Percentiles rank a stretch among this genome's conserved stretches.
These are phyloP conservation scores for Nannochloropsis granulata DNA, from an alignment of 108 stramenopile genomes.

Conservation along the genomic window DNA sequence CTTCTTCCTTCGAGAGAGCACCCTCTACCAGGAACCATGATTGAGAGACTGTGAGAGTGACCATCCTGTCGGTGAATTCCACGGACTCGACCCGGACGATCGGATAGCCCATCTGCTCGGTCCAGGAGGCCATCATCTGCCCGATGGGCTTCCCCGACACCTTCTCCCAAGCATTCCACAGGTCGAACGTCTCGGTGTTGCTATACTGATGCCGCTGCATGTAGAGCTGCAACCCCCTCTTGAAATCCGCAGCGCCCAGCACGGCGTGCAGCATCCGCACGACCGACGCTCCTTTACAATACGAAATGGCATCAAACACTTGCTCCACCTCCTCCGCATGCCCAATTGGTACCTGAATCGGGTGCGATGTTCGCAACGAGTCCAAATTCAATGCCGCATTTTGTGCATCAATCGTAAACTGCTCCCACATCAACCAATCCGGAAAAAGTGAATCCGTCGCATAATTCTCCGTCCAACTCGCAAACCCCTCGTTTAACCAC, in stretches of 20 bases:
- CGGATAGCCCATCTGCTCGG: constrained; percentile 80
- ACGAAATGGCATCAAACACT: constrained; percentile 87
- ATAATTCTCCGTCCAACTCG: constrained; percentile 43
- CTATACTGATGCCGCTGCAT: constrained; percentile 70
- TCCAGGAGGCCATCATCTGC: constrained; percentile 57
- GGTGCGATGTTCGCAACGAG: constrained; percentile 63
- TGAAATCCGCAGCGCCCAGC: constrained; percentile 66
- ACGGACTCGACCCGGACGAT: constrained; percentile 51
- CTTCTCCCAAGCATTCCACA: constrained; percentile 87
- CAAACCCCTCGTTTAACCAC: constrained; percentile 96
- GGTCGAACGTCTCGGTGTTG: constrained; percentile 72
- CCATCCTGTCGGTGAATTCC: constrained; percentile 42
- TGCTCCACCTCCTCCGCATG: constrained; percentile 85
- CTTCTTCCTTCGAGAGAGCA: constrained; percentile 44
- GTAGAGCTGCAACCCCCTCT: constrained; percentile 43
- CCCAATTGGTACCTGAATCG: constrained; percentile 69
- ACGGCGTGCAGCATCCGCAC: constrained; percentile 82
- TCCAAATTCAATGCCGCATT: constrained; percentile 64
- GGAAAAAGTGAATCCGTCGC: constrained; percentile 59
- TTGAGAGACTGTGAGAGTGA: constrained; percentile 59
- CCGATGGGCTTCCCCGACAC: constrained; percentile 63
- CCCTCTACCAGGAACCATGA: constrained; percentile 81
- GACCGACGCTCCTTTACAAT: constrained; percentile 65
- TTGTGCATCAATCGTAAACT: constrained; percentile 68
- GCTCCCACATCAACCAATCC: constrained; percentile 63